These are phyloP conservation scores for Pilobolus umbonatus DNA, from an alignment of 192 early-diverging fungal genomes.

Conservation along the genomic window DNA sequence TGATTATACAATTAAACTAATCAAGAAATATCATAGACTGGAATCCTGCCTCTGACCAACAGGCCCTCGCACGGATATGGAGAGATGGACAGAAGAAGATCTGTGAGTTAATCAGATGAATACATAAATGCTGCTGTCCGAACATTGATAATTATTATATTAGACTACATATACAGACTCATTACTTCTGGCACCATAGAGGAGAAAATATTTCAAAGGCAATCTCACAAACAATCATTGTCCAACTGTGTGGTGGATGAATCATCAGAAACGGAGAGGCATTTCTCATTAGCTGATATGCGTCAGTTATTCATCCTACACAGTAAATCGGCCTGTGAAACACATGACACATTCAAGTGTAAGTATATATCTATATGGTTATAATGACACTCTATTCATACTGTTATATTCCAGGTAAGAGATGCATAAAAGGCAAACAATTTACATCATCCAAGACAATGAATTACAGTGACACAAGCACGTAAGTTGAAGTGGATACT, in stretches of 20 bases:
- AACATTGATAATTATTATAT: no score
- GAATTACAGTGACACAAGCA: constrained; percentile 73
- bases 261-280: constrained; percentile 86
- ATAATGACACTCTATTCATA: no score
- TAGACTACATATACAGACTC: constrained; percentile 98
- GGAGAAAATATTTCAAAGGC: constrained; percentile 98
- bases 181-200: constrained; percentile 98
- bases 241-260: constrained; percentile 95
- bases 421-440: constrained; percentile 86
- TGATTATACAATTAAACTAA: no score
- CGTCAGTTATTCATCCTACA: constrained; percentile 87
- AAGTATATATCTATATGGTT: no score
- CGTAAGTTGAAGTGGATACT: constrained; percentile 30
- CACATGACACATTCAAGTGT: constrained; percentile 97
- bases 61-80: constrained; percentile 89
- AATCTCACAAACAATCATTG: constrained; percentile 80
- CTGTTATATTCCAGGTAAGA: no score
- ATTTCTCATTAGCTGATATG: constrained; percentile 89
- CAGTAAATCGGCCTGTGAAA: constrained; percentile 68
- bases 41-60: constrained; percentile 97
- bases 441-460: constrained; percentile 54
- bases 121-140: no score
- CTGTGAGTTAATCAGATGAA: no score
- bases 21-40: constrained; percentile 56
- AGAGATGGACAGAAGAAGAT: constrained; percentile 78